Conservation (phyloP, 129 eudicot genomes). For the Rutidosis leptorrhynchoides region DNA sequence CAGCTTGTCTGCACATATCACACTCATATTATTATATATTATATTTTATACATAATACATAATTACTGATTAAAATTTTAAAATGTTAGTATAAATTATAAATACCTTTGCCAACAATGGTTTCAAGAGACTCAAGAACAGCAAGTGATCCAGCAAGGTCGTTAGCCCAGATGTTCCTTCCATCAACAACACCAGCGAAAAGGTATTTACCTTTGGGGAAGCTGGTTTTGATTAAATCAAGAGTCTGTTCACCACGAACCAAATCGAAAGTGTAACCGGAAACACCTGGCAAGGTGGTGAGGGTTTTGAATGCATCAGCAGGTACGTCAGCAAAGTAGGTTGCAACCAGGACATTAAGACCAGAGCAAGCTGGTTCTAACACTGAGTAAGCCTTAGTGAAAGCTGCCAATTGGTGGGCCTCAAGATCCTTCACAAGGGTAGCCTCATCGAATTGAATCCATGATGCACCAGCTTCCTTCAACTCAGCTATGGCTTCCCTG, state of each 20-base stretch:
- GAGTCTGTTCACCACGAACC: conserved; percentile 60
- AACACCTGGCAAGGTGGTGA: conserved; percentile 55
- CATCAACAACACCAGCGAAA: conserved; percentile 88
- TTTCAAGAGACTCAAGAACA: conserved; percentile 63
- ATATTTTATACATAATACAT: not conserved
- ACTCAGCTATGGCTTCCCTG: conserved; percentile 73
- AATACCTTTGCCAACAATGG: conserved; percentile 74
- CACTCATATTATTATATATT: not conserved
- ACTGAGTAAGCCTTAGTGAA: conserved; percentile 61
- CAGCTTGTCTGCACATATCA: conserved; percentile 59
- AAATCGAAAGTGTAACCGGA: conserved; percentile 70
- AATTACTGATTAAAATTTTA: not conserved
- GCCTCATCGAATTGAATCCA: conserved; percentile 79
- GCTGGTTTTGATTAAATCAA: conserved; percentile 51
- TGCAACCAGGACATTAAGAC: conserved; percentile 57
- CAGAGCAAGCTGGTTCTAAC: conserved; percentile 55
- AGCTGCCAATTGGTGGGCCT: conserved; percentile 58
- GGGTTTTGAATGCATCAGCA: conserved; percentile 54
- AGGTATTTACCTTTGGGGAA: conserved; percentile 65
- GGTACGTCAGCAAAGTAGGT: conserved; percentile 77
- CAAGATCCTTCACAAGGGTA: conserved; percentile 65
- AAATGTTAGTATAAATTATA: not conserved
- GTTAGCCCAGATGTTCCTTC: conserved; percentile 94
- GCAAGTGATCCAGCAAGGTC: conserved; percentile 64
- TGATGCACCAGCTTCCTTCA: conserved; percentile 73